These are phyloP conservation scores for Plasmodium inui DNA, from an alignment of 169 alveolate genomes.

Conservation along the genomic window DNA sequence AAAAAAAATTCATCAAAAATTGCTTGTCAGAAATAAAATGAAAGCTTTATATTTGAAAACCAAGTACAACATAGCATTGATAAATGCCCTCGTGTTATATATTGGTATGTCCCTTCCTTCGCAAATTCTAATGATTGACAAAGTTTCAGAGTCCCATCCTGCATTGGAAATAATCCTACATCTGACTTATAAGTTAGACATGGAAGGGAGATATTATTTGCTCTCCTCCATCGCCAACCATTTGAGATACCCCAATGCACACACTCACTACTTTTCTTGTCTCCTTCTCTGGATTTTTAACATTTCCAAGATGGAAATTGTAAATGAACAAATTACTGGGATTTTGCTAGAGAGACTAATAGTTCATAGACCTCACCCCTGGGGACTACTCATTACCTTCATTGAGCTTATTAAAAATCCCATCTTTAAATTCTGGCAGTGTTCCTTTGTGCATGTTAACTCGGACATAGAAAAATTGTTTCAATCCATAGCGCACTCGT, in stretches of 20 bases:
- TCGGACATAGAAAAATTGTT: conserved; percentile 84
- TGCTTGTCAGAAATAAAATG: conserved; percentile 75
- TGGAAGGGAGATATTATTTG: conserved; percentile 91
- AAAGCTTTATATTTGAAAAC: conserved; percentile 80
- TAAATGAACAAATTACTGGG: conserved; percentile 94
- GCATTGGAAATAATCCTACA: conserved; percentile 85
- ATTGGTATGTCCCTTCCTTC: conserved; percentile 79
- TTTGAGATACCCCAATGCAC: conserved; percentile 96
- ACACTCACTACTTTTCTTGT: conserved; percentile 95
- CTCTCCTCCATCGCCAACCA: conserved; percentile 95
- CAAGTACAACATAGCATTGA: conserved; percentile 81
- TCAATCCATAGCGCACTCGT: conserved; percentile 82
- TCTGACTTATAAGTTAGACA: conserved; percentile 83
- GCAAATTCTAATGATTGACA: conserved; percentile 39
- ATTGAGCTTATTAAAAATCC: conserved; percentile 94
- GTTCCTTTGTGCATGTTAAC: conserved; percentile 78
- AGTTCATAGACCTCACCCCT: conserved; percentile 96
- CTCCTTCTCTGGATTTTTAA: conserved; percentile 89
- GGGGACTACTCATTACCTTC: conserved; percentile 97
- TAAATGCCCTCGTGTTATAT: conserved; percentile 88
- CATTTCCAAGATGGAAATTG: conserved; percentile 88
- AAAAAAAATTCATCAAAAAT: conserved; percentile 75
- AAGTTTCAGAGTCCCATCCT: conserved; percentile 74
- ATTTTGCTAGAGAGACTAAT: conserved; percentile 93
- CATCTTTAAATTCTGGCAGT: conserved; percentile 85